Base-by-base conservation (phyloP, 331 rosid species). In the Telfairia occidentalis region DNA sequence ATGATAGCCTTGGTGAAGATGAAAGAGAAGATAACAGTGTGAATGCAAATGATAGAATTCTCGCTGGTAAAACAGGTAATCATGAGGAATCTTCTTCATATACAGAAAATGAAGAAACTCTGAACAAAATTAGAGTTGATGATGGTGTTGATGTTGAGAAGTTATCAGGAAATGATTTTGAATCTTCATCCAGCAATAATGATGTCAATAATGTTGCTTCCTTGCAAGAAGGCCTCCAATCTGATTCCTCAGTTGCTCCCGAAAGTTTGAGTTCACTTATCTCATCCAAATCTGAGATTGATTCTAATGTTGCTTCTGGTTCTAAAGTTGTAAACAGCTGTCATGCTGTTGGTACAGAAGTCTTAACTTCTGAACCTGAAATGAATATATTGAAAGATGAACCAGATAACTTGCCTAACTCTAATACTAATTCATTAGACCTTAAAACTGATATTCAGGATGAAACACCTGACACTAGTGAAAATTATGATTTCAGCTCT, bases 271-370 rank as follows among this genome's bases (percentile, higher is more conserved):
- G 30, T 42, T 55, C 81, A 35, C 77, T 52, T 77, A 49, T 65
- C 79, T 77, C 53, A 55, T 70, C 84, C 76, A 87, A 86, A 78
- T 80, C 87, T 71, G 90, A 84, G 78, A 82, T 73, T 63, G 85
- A 81, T 79, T 83, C 90, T 77, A 67, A 74, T 67, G 59, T 50
- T 80, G 83, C 78, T 81, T 71, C 83, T 82, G 89, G 85, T 72
- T 59, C 69, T 82, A 81, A 84, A 78, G 86, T 82, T 80, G 81
- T 83, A 73, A 89, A 87, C 72, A 43, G 83, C 76, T 75, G 69
- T 75, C 75, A 63, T 59, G 28, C 61, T 79, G 61, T 73, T 65
- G 89, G 83, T 81, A 35, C 78, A 77, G 85, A 57, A 75, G 91
- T 84, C 58, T 79, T 81, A 75, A 78, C 82, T 77, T 21, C 84